Base-by-base conservation (phyloP, 208 protist species). In the Trypanosomatidae sp. region DNA sequence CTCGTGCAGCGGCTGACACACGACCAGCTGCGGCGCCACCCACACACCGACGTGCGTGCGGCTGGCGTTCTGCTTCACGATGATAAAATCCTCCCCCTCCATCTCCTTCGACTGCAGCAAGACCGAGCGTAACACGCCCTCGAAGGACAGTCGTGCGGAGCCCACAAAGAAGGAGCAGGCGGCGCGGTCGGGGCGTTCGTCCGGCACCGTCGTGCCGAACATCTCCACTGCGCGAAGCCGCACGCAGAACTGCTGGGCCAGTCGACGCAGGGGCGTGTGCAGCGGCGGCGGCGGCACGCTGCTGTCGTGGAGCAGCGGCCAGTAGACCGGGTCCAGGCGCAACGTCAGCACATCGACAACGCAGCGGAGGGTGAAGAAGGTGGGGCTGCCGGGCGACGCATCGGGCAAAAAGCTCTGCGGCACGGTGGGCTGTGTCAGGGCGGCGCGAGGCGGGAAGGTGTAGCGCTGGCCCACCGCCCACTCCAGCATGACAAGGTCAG, bases 1-100 rank as follows among this genome's bases (percentile, higher is more conserved):
- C 68, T 95, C 90, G 75, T 90, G 87, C 60, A 82, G 47, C 7
- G 87, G 86, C 17, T 87, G 76, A 50, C 82, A 64, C 9, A 90
- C 65, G 22, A 95, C 44, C 3, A 83, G 59, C 55, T 78, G 85
- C 17, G 74, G 84, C 13, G 78, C 58, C 22, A 95, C 52, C 41
- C 52, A 69, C 5, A 85, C 74, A 12, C 76, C 74, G 3, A 86
- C 41, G 46, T 80, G 81, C 3, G 87, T 90, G 22, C 71, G 67
- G 19, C 76, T 74, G 15, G 85, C 81, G 69, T 91, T 92, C 19
- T 82, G 68, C 64, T 83, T 88, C 46, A 91, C 72, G 3, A 86
- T 71, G 0, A 95, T n/a, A 30, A 81, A 95, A 25, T 86, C 77
- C 50, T 85, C 79, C 15, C 64, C 39, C 1, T 3, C 22, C 28